Base-by-base conservation (phyloP, 2,329 filamentous ascomycete species). In the Myriosclerotinia scirpicola region DNA sequence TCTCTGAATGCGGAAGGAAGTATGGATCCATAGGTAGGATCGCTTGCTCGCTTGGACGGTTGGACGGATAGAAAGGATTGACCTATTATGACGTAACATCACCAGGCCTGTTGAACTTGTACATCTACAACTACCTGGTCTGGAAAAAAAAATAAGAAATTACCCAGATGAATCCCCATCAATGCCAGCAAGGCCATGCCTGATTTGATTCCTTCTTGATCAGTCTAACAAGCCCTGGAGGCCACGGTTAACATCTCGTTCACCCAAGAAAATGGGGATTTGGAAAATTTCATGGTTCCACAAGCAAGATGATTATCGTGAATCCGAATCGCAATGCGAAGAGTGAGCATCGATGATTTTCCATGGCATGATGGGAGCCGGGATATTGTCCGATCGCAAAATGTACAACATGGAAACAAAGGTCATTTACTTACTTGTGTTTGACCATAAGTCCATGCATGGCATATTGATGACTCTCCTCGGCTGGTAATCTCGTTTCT, bases 41-140 rank as follows among this genome's bases (percentile, higher is more conserved):
- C 42, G 42, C 1, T 5, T 44, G 40, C 17, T 15, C 40, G 26
- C 26, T 20, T 54, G 26, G 17, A 14, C 36, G 34, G 2, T 36
- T 54, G 30, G 5, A 36, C 34, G 30, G 30, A 34, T 34, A 6
- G 30, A 34, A 34, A 34, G 30, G 30, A 36, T 38, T 55, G 38
- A 12, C 20, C 20, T 50, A 26, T 26, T 15, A 60, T 60, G 58
- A 60, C 58, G 58, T 60, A 26, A 30, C 34, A 26, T 30, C 56
- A 17, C 40, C 44, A 22, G 26, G 40, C 17, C 26, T 15, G 6
- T 42, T 59, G n/a, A 12, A 54, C 5, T 14, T 15, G 17, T n/a
- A 15, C 17, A 9, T 15, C 40, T 42, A 52, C 48, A 11, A 22
- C 8, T n/a, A n/a, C 30, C 53, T 38, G 54, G 22, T 5, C 2